phyloP scores from a whole-genome alignment of 1,284 basidiomycete genomes.

The Ustilago tritici region DNA sequence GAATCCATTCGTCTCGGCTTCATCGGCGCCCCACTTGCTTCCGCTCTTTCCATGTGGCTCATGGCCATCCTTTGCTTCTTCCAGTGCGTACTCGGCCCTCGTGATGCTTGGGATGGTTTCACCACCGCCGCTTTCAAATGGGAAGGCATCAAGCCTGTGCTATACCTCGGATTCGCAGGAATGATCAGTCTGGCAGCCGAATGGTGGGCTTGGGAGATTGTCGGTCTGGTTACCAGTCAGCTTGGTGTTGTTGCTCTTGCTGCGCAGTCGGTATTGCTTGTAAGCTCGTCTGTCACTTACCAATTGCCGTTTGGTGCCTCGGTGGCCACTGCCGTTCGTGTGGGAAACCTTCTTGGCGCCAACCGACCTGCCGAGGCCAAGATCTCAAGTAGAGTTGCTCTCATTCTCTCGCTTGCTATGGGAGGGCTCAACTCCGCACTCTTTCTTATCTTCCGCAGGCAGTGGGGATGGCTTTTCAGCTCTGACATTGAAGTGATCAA shows the following conservation, averaged over 20 bases:
- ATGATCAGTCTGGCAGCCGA: conserved; percentile 80
- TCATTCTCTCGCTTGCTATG: conserved; percentile 50
- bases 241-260: conserved; percentile 72
- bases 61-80: conserved; percentile 73
- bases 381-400: conserved; percentile 61
- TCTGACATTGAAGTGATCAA: conserved; percentile 79
- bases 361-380: conserved; percentile 67
- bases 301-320: conserved; percentile 86
- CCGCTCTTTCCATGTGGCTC: conserved; percentile 87
- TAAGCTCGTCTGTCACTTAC: conserved; percentile 80
- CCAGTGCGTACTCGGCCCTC: conserved; percentile 74
- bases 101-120: conserved; percentile 86
- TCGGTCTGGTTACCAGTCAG: conserved; percentile 70
- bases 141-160: conserved; percentile 52
- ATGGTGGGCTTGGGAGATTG: conserved; percentile 91
- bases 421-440: conserved; percentile 73
- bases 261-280: conserved; percentile 78
- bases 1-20: conserved; percentile 78
- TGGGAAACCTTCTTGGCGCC: conserved; percentile 72
- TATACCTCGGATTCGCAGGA: conserved; percentile 59
- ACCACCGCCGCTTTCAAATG: conserved; percentile 70
- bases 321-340: conserved; percentile 85
- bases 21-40: conserved; percentile 90
- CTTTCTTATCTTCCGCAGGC: conserved; percentile 79
- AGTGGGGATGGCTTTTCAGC: conserved; percentile 87